These are phyloP conservation scores for Colletotrichum coccodes DNA, from an alignment of 2,329 filamentous ascomycete species.

Conservation along the genomic window DNA sequence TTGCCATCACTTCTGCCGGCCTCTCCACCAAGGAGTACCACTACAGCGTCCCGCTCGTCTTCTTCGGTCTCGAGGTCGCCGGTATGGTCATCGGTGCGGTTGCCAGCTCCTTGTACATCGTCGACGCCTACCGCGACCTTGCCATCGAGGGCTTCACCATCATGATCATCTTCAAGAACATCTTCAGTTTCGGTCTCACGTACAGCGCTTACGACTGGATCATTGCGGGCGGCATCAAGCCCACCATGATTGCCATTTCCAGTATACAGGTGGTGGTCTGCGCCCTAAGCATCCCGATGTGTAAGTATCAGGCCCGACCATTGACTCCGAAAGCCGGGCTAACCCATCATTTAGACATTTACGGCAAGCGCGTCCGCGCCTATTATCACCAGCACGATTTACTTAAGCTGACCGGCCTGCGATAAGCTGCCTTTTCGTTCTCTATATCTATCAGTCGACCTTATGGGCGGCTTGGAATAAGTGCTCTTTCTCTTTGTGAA, in stretches of 20 bases:
- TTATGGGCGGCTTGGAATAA: too few species aligned
- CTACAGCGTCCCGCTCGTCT: conserved; percentile 81
- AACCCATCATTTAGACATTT: conserved; percentile 66
- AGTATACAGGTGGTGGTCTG: conserved; percentile 84
- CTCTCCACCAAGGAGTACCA: conserved; percentile 66
- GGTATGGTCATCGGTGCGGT: conserved; percentile 95
- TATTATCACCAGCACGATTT: conserved; percentile 83
- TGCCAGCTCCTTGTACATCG: conserved; percentile 85
- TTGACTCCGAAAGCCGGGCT: not conserved
- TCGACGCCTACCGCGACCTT: conserved; percentile 90
- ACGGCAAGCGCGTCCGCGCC: conserved; percentile 79
- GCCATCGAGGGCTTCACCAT: conserved; percentile 90
- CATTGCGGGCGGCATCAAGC: conserved; percentile 68
- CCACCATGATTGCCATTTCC: conserved; percentile 75
- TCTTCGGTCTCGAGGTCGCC: conserved; percentile 85
- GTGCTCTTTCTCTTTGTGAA: not conserved
- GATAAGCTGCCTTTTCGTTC: conserved; percentile 20
- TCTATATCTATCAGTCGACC: not conserved
- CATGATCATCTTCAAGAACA: conserved; percentile 92
- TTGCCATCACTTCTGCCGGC: conserved; percentile 77
- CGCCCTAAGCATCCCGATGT: conserved; percentile 77
- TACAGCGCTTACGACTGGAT: conserved; percentile 90
- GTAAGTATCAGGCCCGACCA: conserved; percentile 64
- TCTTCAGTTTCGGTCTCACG: conserved; percentile 88
- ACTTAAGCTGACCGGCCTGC: conserved; percentile 58